Evolutionary conservation across 805 yeast genomes (phyloP).

Genomic region (Schizosaccharomyces cryophilus): DNA sequence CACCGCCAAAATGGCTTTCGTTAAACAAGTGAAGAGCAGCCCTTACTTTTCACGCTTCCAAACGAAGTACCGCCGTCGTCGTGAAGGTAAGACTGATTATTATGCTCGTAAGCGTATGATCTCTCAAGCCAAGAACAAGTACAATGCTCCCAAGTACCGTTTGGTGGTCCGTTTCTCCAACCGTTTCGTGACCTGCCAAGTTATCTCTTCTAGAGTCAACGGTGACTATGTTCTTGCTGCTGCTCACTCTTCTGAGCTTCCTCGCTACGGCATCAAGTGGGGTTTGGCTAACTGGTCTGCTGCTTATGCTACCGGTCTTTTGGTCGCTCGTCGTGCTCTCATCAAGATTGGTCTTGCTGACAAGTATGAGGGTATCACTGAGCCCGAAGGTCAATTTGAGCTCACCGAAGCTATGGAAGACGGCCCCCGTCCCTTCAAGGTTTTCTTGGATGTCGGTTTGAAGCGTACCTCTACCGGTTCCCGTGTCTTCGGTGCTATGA

Average conservation of each 20-base stretch:
- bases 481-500: constrained; percentile 94
- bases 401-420: constrained; percentile 90
- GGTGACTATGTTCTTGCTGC: constrained; percentile 92
- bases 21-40: constrained; percentile 34
- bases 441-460: constrained; percentile 94
- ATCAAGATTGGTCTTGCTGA: constrained; percentile 95
- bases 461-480: constrained; percentile 99
- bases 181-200: constrained; percentile 97
- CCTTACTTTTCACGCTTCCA: constrained; percentile 98
- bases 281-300: constrained; percentile 99
- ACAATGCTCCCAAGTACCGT: constrained; percentile 98
- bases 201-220: constrained; percentile 83
- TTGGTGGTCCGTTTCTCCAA: constrained; percentile 98
- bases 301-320: constrained; percentile 95
- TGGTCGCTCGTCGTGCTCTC: constrained; percentile 96
- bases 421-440: constrained; percentile 99
- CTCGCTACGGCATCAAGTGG: constrained; percentile 87
- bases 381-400: constrained; percentile 96
- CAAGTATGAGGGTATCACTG: constrained; percentile 96
- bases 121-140: constrained; percentile 99
- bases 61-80: constrained; percentile 99
- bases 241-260: constrained; percentile 97
- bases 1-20: not conserved
- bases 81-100: constrained; percentile 99
- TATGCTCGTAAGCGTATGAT: constrained; percentile 99